Conservation (phyloP, 768 basidiomycete genomes). For the Calocybe gangraenosa region DNA sequence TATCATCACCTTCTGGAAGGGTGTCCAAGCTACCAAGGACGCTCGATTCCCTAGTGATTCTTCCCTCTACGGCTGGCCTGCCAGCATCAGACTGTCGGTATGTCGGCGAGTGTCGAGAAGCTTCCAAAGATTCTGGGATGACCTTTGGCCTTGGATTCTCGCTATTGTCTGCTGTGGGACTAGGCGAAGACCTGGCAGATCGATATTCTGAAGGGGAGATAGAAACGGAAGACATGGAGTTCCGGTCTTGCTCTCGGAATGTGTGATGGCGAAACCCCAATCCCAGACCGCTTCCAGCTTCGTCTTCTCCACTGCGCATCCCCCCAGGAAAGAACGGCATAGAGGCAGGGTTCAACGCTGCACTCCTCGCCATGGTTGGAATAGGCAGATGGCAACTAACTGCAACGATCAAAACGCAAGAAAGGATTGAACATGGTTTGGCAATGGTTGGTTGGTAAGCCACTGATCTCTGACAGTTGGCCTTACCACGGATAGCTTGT, state of each 20-base stretch:
- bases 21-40: slow-evolving; percentile 47
- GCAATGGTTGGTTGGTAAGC: slow-evolving; percentile 29
- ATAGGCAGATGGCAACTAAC: slow-evolving; percentile 29
- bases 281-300: slow-evolving; percentile 38
- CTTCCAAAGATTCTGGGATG: slow-evolving; percentile 32
- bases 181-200: slow-evolving; percentile 68
- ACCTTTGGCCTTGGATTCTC: slow-evolving; percentile 28
- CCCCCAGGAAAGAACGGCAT: slow-evolving; percentile 82
- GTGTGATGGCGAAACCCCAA: slow-evolving; percentile 44
- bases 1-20: slow-evolving; percentile 52
- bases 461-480: slow-evolving; percentile 20
- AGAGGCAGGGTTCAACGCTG: slow-evolving; percentile 75
- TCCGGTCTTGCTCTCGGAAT: slow-evolving; percentile 42
- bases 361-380: slow-evolving; percentile 66
- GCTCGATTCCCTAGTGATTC: slow-evolving; percentile 43
- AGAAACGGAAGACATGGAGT: slow-evolving; percentile 54
- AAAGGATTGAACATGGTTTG: slow-evolving; percentile 19
- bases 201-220: slow-evolving; percentile 61
- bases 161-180: slow-evolving; percentile 42
- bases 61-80: slow-evolving; percentile 34
- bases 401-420: slow-evolving; percentile 35
- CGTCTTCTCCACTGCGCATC: slow-evolving; percentile 54
- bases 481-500: slow-evolving; percentile 25
- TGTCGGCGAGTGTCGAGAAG: slow-evolving; percentile 41
- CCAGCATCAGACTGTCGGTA: slow-evolving; percentile 42